A percentile compares a stretch with the other conserved stretches of the same genome.
phyloP scores from a whole-genome alignment of 148 eudicot species.

The Chenopodium album region DNA sequence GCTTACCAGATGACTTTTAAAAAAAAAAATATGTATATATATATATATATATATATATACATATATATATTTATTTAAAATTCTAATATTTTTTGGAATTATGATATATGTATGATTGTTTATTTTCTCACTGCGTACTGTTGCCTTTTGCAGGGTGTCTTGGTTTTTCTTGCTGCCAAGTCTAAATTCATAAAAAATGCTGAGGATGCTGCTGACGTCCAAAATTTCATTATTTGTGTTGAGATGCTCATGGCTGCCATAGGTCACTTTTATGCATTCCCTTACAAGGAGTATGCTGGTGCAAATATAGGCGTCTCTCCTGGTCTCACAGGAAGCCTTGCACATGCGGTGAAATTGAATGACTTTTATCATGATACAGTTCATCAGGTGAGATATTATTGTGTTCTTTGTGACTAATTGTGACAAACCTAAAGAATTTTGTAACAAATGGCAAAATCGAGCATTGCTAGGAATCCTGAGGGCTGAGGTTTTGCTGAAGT shows the following conservation, averaged over 20 bases:
- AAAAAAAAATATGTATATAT: no score
- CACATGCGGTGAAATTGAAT: slow-evolving; percentile 81
- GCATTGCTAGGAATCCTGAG: background rate
- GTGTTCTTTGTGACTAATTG: background rate
- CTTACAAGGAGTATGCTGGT: slow-evolving; percentile 96
- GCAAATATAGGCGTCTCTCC: slow-evolving; percentile 80
- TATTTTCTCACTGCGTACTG: slow-evolving; percentile 7
- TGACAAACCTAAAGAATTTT: background rate
- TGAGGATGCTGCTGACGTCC: slow-evolving; percentile 84
- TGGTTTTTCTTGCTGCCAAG: slow-evolving; percentile 93
- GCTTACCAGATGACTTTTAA: no score
- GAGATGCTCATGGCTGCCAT: slow-evolving; percentile 98
- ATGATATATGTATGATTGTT: background rate
- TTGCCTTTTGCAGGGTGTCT: slow-evolving; percentile 61
- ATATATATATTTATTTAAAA: no score
- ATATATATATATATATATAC: no score
- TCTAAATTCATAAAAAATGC: slow-evolving; percentile 69
- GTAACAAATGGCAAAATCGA: background rate
- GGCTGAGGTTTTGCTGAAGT: background rate
- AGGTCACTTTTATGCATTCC: slow-evolving; percentile 94
- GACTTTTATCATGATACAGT: slow-evolving; percentile 98
- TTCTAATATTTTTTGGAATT: background rate
- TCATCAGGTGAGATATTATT: slow-evolving; percentile 63
- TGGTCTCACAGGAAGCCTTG: slow-evolving; percentile 77
- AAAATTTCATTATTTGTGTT: slow-evolving; percentile 80